Conservation (phyloP, 345 rosid species). For the Ailanthus altissimus region DNA sequence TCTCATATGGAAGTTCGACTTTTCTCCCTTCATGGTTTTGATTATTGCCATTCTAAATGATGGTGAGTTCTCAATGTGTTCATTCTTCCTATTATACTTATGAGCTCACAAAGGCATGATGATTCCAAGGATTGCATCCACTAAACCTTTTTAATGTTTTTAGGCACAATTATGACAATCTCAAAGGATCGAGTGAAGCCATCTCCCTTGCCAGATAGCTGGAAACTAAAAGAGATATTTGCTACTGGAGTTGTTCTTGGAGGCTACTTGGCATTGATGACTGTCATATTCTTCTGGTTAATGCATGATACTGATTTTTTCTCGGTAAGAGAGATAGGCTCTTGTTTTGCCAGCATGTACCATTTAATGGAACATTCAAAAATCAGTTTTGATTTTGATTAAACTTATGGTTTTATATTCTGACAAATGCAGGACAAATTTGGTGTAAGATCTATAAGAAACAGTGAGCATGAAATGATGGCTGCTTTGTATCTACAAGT, state of each 20-base stretch:
- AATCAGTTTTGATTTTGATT: conserved; percentile 14
- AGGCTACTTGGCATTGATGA: conserved; percentile 77
- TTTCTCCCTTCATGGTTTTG: conserved; percentile 96
- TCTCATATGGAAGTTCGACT: conserved; percentile 81
- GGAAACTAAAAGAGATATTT: conserved; percentile 90
- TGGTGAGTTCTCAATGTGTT: conserved; percentile 44
- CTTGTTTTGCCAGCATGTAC: background rate
- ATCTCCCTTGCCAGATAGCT: conserved; percentile 92
- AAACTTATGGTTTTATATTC: background rate
- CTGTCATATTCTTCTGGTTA: conserved; percentile 84
- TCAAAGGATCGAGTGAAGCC: conserved; percentile 94
- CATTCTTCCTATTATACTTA: background rate
- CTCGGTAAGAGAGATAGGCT: conserved; percentile 45
- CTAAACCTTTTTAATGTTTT: background rate
- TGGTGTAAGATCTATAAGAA: conserved; percentile 49
- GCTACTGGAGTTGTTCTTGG: conserved; percentile 89
- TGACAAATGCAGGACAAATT: conserved; percentile 55
- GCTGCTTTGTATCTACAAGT: conserved; percentile 94
- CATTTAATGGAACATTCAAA: background rate
- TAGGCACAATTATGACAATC: conserved; percentile 95
- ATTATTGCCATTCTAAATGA: conserved; percentile 92
- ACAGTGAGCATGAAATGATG: conserved; percentile 54
- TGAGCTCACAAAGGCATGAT: background rate
- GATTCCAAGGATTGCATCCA: background rate
- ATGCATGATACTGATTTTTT: conserved; percentile 66